phyloP scores from a whole-genome alignment of 179 eudicot genomes.

The Amaranthus tricolor region DNA sequence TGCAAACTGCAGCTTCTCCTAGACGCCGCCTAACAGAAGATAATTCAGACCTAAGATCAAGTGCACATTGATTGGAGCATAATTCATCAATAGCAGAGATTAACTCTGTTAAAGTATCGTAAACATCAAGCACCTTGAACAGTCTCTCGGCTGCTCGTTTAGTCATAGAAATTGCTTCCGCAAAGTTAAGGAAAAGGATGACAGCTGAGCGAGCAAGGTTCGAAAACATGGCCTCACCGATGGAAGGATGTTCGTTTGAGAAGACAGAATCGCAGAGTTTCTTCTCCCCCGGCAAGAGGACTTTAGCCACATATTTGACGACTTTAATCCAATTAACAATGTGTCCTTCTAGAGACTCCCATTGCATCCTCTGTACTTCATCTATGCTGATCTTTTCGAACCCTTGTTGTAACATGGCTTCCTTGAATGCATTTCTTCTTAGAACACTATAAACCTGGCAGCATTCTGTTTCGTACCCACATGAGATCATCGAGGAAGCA shows the following conservation, averaged over 20 bases:
- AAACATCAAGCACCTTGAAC: constrained; percentile 69
- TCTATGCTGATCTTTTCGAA: constrained; percentile 54
- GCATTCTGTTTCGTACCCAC: constrained; percentile 69
- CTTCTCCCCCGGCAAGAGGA: constrained; percentile 53
- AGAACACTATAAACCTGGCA: constrained; percentile 49
- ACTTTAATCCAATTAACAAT: constrained; percentile 58
- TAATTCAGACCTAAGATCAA: constrained; percentile 43
- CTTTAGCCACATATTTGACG: constrained; percentile 42
- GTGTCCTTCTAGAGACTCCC: constrained; percentile 62
- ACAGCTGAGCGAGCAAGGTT: constrained; percentile 46
- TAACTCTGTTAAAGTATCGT: constrained; percentile 49
- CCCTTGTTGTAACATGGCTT: constrained; percentile 43
- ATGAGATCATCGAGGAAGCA: constrained; percentile 44
- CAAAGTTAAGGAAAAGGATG: constrained; percentile 61
- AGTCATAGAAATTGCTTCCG: constrained; percentile 56
- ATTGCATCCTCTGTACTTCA: constrained; percentile 56
- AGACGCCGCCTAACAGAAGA: constrained; percentile 34
- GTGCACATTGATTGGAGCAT: constrained; percentile 26
- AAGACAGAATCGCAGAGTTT: constrained; percentile 46
- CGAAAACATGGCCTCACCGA: constrained; percentile 33
- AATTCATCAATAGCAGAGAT: constrained; percentile 23
- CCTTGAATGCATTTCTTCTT: constrained; percentile 50
- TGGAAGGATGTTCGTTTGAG: constrained; percentile 25
- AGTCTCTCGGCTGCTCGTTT: constrained; percentile 62
- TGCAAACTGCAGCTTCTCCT: constrained; percentile 55